phyloP scores from a whole-genome alignment of 2,329 filamentous ascomycete genomes.

The Fusarium setosum region DNA sequence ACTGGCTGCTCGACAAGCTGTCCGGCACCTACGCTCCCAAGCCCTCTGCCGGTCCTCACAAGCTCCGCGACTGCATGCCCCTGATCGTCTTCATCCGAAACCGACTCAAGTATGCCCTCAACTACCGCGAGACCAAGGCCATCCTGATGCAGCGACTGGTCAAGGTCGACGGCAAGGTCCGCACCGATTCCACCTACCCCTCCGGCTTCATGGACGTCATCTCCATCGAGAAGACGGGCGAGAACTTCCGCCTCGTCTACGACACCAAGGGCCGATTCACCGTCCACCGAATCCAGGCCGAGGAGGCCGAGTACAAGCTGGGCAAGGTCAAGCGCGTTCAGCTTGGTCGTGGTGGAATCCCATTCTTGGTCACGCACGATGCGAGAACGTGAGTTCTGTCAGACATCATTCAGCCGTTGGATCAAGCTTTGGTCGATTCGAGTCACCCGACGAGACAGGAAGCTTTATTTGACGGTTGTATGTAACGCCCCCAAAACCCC shows the following conservation, averaged over 20 bases:
- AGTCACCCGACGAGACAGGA: constrained; percentile 48
- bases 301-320: constrained; percentile 99
- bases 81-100: constrained; percentile 98
- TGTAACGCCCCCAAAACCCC: constrained; percentile 50
- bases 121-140: constrained; percentile 95
- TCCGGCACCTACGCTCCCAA: constrained; percentile 85
- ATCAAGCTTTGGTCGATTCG: constrained; percentile 93
- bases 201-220: constrained; percentile 99
- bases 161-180: constrained; percentile 99
- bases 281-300: constrained; percentile 97
- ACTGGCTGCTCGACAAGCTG: constrained; percentile 99
- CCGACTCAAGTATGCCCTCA: constrained; percentile 99
- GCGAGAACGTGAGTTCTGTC: constrained; percentile 99
- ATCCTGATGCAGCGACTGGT: constrained; percentile 99
- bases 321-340: constrained; percentile 99
- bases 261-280: constrained; percentile 99
- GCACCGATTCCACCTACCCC: constrained; percentile 98
- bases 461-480: constrained; percentile 65
- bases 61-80: constrained; percentile 98
- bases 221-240: constrained; percentile 99
- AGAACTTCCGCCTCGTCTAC: constrained; percentile 99
- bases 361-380: constrained; percentile 99
- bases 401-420: constrained; percentile 99
- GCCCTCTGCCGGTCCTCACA: constrained; percentile 91
- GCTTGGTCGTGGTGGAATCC: constrained; percentile 99